Evolutionary conservation across 345 rosid genomes (phyloP).

Genomic region (Camelina sativa): DNA sequence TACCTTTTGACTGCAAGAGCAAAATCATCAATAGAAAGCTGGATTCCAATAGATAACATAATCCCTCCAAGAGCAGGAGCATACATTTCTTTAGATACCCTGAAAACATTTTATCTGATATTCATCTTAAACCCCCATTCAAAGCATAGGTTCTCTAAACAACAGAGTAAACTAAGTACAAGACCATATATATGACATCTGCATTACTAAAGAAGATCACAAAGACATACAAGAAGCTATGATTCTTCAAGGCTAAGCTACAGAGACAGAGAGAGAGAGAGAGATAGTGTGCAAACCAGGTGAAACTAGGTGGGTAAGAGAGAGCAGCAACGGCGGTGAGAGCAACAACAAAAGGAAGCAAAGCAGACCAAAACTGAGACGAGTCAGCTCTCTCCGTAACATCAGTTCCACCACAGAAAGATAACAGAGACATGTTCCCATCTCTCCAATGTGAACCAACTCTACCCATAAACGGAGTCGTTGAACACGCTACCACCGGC

Average conservation of each 20-base stretch:
- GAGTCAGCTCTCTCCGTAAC: constrained; percentile 53
- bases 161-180: constrained; percentile 7
- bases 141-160: background rate
- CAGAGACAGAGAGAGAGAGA: background rate
- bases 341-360: constrained; percentile 93
- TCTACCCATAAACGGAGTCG: constrained; percentile 73
- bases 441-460: constrained; percentile 74
- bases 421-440: constrained; percentile 72
- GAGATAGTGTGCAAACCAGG: constrained; percentile 56
- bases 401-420: constrained; percentile 58
- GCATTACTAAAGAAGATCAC: background rate
- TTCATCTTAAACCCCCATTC: constrained; percentile 11
- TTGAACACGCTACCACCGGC: constrained; percentile 60
- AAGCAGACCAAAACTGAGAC: constrained; percentile 75
- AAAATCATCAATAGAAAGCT: constrained; percentile 82
- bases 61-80: constrained; percentile 99
- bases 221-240: background rate
- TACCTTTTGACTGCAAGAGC: constrained; percentile 89
- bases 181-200: background rate
- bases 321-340: constrained; percentile 88
- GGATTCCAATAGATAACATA: constrained; percentile 93
- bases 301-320: constrained; percentile 77
- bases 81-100: constrained; percentile 92
- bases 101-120: constrained; percentile 41
- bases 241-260: background rate